Base-by-base conservation (phyloP, 169 alveolate species). In the Eimeria acervulina region DNA sequence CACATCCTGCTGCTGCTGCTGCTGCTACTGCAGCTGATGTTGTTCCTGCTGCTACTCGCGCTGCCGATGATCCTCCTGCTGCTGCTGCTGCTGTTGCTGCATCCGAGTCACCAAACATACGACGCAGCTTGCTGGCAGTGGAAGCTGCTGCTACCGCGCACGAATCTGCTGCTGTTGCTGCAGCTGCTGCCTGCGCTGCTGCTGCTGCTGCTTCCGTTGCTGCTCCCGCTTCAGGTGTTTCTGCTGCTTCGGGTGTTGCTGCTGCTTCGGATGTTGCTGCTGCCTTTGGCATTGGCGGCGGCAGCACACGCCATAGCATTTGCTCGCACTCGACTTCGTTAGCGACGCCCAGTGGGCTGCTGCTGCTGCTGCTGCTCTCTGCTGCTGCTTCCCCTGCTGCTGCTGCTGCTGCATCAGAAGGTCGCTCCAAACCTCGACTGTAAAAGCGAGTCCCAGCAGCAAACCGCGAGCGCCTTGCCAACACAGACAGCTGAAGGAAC, bases 321-420 rank as follows among this genome's bases (percentile, higher is more conserved):
- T 99, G 98, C 95, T 99, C 99, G 7, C 99, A 98, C 96, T 99
- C 99, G 10, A 99, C 99, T 81, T 98, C 99, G 97, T 99, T 99
- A 0, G 99, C 98, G 38, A 97, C 97, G 93, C 85, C 90, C 42
- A 81, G 42, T 31, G 72, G 68, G 61, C 59, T 33, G 93, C 83
- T 61, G 61, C 93, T 5, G 84, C 80, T n/a, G 68, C 83, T 66
- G 47, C 66, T 40, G 70, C 85, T 61, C 44, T n/a, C 68, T 63
- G 83, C 84, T 52, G 74, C 33, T 28, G 40, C n/a, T 63, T 6
- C 38, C 0, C 7, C 74, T 63, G 74, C 89, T 40, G 63, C 80
- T n/a, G 84, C 83, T 63, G 70, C 66, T 40, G 70, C 85, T 21
- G 68, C 51, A 23, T 12, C 84, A 36, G 85, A 0, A 63, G 95